Base-by-base conservation (phyloP, 176 grass and related monocot species). In the Oryza coarctata region DNA sequence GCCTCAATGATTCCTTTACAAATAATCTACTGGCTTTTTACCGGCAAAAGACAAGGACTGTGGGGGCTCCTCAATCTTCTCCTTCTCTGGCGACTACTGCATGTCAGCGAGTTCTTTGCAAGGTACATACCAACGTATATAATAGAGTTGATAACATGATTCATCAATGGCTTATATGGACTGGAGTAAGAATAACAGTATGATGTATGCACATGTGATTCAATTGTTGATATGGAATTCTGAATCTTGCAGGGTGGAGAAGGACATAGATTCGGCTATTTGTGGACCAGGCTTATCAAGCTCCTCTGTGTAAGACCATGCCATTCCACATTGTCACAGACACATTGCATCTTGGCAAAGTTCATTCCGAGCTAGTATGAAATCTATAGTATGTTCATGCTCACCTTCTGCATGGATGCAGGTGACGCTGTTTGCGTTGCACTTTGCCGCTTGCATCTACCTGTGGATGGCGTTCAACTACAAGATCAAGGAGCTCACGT, bases 261-360 rank as follows among this genome's bases (percentile, higher is more conserved):
- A 93, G 47, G 85, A 93, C 74, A 63, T 88, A 71, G 85, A 1
- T 30, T 93, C 79, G 75, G 86, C 78, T 93, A 90, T 65, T 86
- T 93, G 64, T 93, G 83, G 82, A 86, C 65, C 28, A 83, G 91
- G 86, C 70, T 85, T 12, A 26, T 75, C 49, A 93, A 90, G 36
- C 88, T 93, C 74, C 18, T 88, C n/a, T 78, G 68, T 57, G 91
- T 89, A 85, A 89, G 55, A 35, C 30, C 33, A 25, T 18, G 0
- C 18, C 1, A 20, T 57, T n/a, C 6, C 0, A 57, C 6, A 50
- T 0, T 47, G 44, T 5, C 44, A 47, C 14, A 47, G 13, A 5
- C 14, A 17, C 44, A 47, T 3, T 18, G 1, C 45, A 17, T 49
- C 45, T 18, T 3, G 3, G 15, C 45, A 49, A 49, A 49, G 45